Evolutionary conservation across 2,329 filamentous ascomycete genomes (phyloP).

Genomic region (Zelopaecilomyces penicillatus): DNA sequence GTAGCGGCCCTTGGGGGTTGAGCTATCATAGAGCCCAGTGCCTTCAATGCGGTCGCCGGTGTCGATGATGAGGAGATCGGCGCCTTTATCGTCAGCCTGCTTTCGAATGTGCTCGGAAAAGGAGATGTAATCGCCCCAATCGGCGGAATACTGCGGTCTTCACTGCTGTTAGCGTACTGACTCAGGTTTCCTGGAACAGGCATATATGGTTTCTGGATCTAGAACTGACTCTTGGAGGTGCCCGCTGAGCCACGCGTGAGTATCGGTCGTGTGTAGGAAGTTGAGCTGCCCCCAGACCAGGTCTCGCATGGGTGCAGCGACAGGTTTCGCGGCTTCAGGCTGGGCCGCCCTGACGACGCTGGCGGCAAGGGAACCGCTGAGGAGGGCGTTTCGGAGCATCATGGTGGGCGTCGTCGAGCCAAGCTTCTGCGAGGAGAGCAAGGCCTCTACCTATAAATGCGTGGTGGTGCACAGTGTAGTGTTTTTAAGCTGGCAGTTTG

Average conservation of each 20-base stretch:
- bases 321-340: slow-evolving; percentile 69
- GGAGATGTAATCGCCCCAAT: slow-evolving; percentile 97
- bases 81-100: slow-evolving; percentile 67
- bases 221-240: slow-evolving; percentile 73
- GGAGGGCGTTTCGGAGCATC: slow-evolving; percentile 19
- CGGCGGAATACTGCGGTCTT: slow-evolving; percentile 82
- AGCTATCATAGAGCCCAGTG: slow-evolving; percentile 89
- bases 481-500: too few species aligned
- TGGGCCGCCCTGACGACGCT: slow-evolving; percentile 49
- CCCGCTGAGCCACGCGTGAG: slow-evolving; percentile 90
- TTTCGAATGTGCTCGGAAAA: slow-evolving; percentile 77
- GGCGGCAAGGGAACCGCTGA: slow-evolving; percentile 24
- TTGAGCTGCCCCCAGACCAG: slow-evolving; percentile 92
- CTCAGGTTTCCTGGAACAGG: too few species aligned
- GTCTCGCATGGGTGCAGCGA: slow-evolving; percentile 72
- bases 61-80: slow-evolving; percentile 86
- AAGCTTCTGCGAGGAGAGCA: background rate
- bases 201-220: background rate
- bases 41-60: slow-evolving; percentile 91
- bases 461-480: too few species aligned
- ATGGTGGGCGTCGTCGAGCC: slow-evolving; percentile 5
- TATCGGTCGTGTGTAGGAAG: slow-evolving; percentile 94
- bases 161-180: background rate
- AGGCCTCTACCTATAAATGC: too few species aligned
- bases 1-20: slow-evolving; percentile 77